Conservation (phyloP, 1,139 yeast species). For the Lodderomyces jiufengensis region DNA sequence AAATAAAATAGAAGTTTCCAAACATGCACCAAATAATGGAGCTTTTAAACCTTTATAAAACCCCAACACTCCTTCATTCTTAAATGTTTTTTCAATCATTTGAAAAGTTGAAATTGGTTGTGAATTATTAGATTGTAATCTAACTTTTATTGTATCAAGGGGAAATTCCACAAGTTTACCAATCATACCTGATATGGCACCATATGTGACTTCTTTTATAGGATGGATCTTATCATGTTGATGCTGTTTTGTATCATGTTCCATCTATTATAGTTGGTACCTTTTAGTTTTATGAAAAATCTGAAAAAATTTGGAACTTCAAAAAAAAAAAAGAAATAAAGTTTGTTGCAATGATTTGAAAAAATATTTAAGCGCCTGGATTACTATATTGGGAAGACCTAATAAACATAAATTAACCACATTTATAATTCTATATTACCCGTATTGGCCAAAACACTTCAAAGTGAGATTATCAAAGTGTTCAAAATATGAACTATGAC, state of each 20-base stretch:
- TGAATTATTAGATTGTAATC: constrained; percentile 58
- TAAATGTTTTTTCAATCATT: constrained; percentile 59
- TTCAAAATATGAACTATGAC: too few relatives aligned
- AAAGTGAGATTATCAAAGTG: too few relatives aligned
- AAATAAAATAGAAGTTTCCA: constrained; percentile 61
- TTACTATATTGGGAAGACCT: too few relatives aligned
- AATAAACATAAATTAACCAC: too few relatives aligned
- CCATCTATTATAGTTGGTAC: too few relatives aligned
- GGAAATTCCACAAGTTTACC: constrained; percentile 90
- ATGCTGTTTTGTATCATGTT: not conserved
- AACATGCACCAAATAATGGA: constrained; percentile 83
- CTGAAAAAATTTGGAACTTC: too few relatives aligned
- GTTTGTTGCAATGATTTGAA: too few relatives aligned
- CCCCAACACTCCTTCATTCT: constrained; percentile 60
- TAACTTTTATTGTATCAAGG: constrained; percentile 86
- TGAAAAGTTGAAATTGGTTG: constrained; percentile 50
- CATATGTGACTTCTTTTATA: constrained; percentile 37
- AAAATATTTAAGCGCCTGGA: too few relatives aligned
- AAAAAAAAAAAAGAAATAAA: too few relatives aligned
- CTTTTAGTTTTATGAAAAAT: too few relatives aligned
- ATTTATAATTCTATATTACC: too few relatives aligned
- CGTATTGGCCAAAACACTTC: too few relatives aligned
- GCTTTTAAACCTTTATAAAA: constrained; percentile 66
- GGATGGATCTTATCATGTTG: constrained; percentile 19
- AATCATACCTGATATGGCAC: constrained; percentile 68